Evolutionary conservation across 352 stramenopile species (phyloP).

Genomic region (Globisporangium cederbergense): DNA sequence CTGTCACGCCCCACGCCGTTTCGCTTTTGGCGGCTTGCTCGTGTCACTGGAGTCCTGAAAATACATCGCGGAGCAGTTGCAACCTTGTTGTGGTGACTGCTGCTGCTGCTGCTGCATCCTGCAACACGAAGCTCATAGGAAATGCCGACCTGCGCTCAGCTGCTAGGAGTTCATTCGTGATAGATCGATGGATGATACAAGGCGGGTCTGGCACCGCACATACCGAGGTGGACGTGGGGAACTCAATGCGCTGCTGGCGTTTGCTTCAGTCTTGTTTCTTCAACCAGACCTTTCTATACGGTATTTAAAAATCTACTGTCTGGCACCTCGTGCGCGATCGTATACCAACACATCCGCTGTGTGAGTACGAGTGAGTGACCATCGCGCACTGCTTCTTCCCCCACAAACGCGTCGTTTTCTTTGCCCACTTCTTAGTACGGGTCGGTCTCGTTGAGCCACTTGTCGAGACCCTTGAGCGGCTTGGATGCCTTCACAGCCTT

Average conservation of each 20-base stretch:
- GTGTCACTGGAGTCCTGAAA: not conserved
- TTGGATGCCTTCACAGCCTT: conserved; percentile 79
- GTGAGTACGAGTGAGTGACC: not conserved
- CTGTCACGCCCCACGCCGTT: not conserved
- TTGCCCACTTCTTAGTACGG: conserved; percentile 48
- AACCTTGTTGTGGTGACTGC: not conserved
- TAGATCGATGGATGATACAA: not conserved
- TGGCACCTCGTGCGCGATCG: not conserved
- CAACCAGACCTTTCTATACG: conserved; percentile 11
- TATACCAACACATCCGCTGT: not conserved
- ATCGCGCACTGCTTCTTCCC: not conserved
- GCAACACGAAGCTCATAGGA: not conserved
- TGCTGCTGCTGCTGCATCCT: not conserved
- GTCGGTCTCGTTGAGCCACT: conserved; percentile 85
- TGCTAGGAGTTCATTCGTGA: not conserved
- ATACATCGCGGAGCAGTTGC: not conserved
- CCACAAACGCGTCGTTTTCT: not conserved
- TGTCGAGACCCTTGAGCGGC: conserved; percentile 83
- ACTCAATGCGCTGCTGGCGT: not conserved
- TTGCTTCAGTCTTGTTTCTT: conserved; percentile 4
- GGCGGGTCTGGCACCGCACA: not conserved
- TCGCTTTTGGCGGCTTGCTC: not conserved
- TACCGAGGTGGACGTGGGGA: too few species aligned
- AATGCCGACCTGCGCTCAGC: not conserved
- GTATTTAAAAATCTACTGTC: conserved; percentile 14